Base-by-base conservation (phyloP, 2,329 filamentous ascomycete genomes). In the Sporothrix schenckii region DNA sequence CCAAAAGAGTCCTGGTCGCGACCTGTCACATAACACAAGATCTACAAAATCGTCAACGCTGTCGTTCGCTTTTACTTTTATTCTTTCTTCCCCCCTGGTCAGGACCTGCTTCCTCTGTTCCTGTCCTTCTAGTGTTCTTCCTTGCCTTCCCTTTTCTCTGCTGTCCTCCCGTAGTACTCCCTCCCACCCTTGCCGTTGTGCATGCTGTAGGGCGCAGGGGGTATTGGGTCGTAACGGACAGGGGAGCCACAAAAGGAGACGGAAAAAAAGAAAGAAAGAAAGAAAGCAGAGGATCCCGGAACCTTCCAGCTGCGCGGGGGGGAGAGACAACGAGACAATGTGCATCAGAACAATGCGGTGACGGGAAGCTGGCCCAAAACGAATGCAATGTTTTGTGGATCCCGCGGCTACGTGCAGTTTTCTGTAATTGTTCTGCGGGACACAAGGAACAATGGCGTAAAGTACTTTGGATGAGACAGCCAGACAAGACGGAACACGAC, bases 1-100 rank as follows among this genome's bases (percentile, higher is more conserved):
- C 11, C 52, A 24, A 41, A 56, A 24, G 27, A n/a, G 56, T 34
- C 27, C 47, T 76, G 74, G 75, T 77, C 77, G 77, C 80, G 80
- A 83, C 78, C 75, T 79, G 80, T 84, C 82, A 84, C 81, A 81
- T 84, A 77, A 76, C 79, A 85, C 83, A 82, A 83, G 83, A 85
- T 85, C 83, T 83, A 76, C 74, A 76, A 52, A 44, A 77, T 72
- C 77, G 76, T 76, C 77, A 77, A 75, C 75, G 76, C 71, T 34
- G 34, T 9, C 7, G 6, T 34, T 34, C 7, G 34, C 34, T 21
- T 61, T 66, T 71, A 69, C 69, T 70, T 58, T 72, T 74, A 41
- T 0, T 19, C 24, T 14, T 19, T 50, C 50, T 47, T 34, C 1
- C 6, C n/a, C 11, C 53, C 41, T 14, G 9, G 41, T 2, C 11